Conservation (phyloP, 1,139 yeast species). For the Blastobotrys raffinosifermentans region DNA sequence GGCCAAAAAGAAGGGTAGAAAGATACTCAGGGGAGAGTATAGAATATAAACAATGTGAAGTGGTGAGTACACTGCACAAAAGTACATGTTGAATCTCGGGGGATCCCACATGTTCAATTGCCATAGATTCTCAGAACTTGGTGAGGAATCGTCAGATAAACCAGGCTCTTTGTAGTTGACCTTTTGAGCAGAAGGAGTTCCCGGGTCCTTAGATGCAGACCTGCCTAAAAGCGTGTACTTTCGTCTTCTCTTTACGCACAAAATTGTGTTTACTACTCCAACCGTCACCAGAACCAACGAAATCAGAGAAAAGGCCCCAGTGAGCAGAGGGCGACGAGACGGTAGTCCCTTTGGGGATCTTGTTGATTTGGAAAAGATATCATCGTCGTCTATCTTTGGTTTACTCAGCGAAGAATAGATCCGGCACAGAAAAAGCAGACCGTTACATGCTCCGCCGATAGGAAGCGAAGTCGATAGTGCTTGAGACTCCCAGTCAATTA, state of each 20-base stretch:
- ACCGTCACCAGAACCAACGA: constrained; percentile 12
- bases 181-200: constrained; percentile 38
- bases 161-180: constrained; percentile 22
- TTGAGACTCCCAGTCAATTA: constrained; percentile 63
- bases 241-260: constrained; percentile 33
- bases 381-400: constrained; percentile 3
- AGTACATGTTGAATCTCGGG: constrained; percentile 43
- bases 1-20: constrained; percentile 30
- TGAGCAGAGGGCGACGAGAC: constrained; percentile 8
- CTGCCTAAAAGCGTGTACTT: constrained; percentile 40
- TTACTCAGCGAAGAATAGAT: constrained; percentile 12
- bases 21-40: constrained; percentile 38
- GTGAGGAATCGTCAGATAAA: background rate
- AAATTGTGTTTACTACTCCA: constrained; percentile 32
- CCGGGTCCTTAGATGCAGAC: constrained; percentile 35
- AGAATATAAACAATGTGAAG: constrained; percentile 40
- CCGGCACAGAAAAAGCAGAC: constrained; percentile 25
- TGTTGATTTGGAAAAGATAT: constrained; percentile 5
- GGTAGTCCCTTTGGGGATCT: constrained; percentile 11
- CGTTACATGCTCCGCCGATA: constrained; percentile 39
- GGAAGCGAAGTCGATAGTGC: constrained; percentile 44
- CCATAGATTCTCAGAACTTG: constrained; percentile 35
- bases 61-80: constrained; percentile 56
- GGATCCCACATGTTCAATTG: constrained; percentile 58
- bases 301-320: constrained; percentile 11